Evolutionary conservation across 371 early-diverging fungal genomes (phyloP).

Genomic region (Syncephalastrum racemosum): DNA sequence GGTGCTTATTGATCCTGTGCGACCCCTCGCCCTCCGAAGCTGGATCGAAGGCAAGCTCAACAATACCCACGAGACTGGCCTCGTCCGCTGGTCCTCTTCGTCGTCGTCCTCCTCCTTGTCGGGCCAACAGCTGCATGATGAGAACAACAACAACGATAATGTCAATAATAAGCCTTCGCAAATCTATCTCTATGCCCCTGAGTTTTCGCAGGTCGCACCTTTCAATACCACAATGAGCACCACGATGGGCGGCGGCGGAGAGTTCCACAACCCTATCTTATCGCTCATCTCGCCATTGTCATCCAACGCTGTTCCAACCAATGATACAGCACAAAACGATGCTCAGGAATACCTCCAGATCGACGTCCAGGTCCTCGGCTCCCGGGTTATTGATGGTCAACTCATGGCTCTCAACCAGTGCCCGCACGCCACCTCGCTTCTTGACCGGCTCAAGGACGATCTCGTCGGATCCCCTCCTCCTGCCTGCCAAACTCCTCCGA

Average conservation of each 20-base stretch:
- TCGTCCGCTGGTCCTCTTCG: conserved; percentile 21
- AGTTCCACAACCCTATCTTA: conserved; percentile 15
- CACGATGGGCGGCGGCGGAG: not conserved
- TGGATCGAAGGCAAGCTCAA: conserved; percentile 37
- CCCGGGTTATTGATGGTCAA: conserved; percentile 34
- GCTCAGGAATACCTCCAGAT: conserved; percentile 31
- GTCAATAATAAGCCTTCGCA: conserved; percentile 3
- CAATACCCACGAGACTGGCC: conserved; percentile 11
- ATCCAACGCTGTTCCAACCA: not conserved
- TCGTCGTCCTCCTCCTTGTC: conserved; percentile 3
- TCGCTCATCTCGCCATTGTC: conserved; percentile 36
- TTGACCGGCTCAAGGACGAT: conserved; percentile 19
- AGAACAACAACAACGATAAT: not conserved
- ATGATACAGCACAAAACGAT: conserved; percentile 5
- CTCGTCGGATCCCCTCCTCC: conserved; percentile 4
- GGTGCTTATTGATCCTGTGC: conserved; percentile 38
- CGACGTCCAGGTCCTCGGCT: conserved; percentile 45
- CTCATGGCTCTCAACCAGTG: conserved; percentile 30
- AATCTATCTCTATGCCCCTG: conserved; percentile 41
- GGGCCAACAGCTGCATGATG: not conserved
- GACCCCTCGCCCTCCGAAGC: conserved; percentile 32
- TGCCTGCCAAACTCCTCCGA: not conserved
- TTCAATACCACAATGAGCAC: conserved; percentile 4
- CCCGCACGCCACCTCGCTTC: conserved; percentile 15
- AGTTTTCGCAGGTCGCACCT: conserved; percentile 40